Evolutionary conservation across 192 early-diverging fungal genomes (phyloP).

Genomic region (Umbelopsis isabellina): DNA sequence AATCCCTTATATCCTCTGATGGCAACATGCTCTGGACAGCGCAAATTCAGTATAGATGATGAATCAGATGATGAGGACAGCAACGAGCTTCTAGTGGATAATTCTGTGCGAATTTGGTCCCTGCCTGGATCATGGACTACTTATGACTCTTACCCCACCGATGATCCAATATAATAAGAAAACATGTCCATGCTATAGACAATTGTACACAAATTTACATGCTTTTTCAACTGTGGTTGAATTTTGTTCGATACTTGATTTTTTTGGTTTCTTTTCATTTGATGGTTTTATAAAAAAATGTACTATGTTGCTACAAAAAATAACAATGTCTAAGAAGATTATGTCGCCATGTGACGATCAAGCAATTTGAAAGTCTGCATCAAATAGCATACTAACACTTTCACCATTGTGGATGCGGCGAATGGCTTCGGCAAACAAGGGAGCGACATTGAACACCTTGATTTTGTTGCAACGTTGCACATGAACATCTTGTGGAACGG

Average conservation of each 20-base stretch:
- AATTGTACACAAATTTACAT: background rate
- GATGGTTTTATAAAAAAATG: too few species aligned
- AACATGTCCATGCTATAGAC: background rate
- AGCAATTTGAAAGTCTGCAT: constrained; percentile 25
- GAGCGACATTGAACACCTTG: constrained; percentile 80
- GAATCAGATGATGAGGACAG: constrained; percentile 18
- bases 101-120: constrained; percentile 48
- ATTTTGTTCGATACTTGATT: background rate
- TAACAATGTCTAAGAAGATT: background rate
- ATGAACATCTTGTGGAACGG: constrained; percentile 91
- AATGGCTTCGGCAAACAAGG: constrained; percentile 92
- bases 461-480: constrained; percentile 78
- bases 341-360: background rate
- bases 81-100: constrained; percentile 33
- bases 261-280: background rate
- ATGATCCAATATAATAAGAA: background rate
- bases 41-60: constrained; percentile 44
- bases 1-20: constrained; percentile 72
- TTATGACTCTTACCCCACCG: background rate
- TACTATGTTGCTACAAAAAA: background rate
- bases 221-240: too few species aligned
- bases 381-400: constrained; percentile 85
- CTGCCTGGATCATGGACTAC: constrained; percentile 24
- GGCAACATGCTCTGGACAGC: constrained; percentile 76
- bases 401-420: constrained; percentile 96